Base-by-base conservation (phyloP, 2,329 filamentous ascomycete genomes). In the Stagonosporopsis cucurbitacearum region DNA sequence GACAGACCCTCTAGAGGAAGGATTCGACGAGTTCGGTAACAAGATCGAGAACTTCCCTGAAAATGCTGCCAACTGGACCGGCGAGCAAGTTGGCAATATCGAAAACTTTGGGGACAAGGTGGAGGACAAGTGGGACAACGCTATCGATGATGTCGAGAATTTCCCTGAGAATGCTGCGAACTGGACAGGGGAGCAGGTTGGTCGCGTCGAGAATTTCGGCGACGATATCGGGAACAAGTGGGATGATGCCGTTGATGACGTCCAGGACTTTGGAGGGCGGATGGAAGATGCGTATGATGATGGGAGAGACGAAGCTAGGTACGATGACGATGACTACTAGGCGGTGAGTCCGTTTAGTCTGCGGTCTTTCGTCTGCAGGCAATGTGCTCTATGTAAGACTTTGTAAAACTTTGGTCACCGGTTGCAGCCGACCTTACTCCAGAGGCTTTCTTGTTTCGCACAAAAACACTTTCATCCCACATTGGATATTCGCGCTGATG, bases 231-330 rank as follows among this genome's bases (percentile, higher is more conserved):
- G 64, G 40, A 62, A 66, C 19, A 62, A 57, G 49, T 69, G 65
- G 65, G 66, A 69, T 40, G 56, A 62, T 35, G 57, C 48, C n/a
- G 57, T 55, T 4, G 49, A 58, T 9, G 55, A 57, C 2, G 60
- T 69, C 1, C 62, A 64, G 23, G 35, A 44, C 3, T 69, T 66
- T 47, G 66, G 63, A 3, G 63, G 60, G 3, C 51, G 65, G 1
- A 69, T 69, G 65, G 65, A 57, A 11, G 48, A 66, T 26, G 60
- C 66, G 13, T 69, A 67, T 28, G 65, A 69, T 20, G 54, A 64
- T 3, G 66, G 66, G 4, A 61, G 60, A 23, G 63, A 69, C 1
- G 65, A 67, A 45, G 53, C 56, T 48, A 58, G 66, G 32, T 66
- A 69, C 39, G 66, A 69, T 25, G 66, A 68, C 51, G 59, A 22